A percentile compares a stretch with the other conserved stretches of the same genome.
phyloP scores from a whole-genome alignment of 1,284 basidiomycete species.

The Exobasidium rhododendri region DNA sequence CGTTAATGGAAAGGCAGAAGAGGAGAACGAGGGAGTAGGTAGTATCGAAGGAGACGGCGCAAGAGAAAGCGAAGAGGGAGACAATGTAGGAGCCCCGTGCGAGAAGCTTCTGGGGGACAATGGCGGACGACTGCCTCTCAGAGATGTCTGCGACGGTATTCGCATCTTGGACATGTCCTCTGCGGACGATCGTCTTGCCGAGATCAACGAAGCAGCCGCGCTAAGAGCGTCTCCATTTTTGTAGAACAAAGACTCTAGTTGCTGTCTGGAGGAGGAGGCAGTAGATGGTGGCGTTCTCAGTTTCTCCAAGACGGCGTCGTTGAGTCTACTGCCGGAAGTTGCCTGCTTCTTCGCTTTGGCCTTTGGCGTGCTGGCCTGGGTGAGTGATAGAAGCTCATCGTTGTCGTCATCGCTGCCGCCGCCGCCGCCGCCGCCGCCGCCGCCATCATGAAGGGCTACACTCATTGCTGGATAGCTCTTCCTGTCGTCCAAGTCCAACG shows the following conservation, averaged over 20 bases:
- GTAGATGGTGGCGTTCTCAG: not conserved
- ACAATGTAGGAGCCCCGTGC: not conserved
- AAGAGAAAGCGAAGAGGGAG: not conserved
- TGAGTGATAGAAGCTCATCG: not conserved
- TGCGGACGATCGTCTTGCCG: constrained; percentile 11
- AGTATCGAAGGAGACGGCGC: not conserved
- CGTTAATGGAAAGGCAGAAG: not conserved
- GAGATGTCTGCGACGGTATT: not conserved
- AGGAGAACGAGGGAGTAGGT: not conserved
- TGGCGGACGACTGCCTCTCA: not conserved
- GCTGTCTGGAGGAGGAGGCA: not conserved
- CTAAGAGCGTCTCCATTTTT: constrained; percentile 16
- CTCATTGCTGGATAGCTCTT: not conserved
- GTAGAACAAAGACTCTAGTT: not conserved
- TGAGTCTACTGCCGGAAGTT: not conserved
- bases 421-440: too few relatives aligned
- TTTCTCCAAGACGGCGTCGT: constrained; percentile 2
- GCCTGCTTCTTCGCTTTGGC: not conserved
- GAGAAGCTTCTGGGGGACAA: constrained; percentile 8
- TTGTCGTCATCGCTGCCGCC: not conserved
- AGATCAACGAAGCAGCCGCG: constrained; percentile 13
- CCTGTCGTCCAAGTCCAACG: not conserved
- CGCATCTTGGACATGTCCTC: not conserved
- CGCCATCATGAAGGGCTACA: not conserved
- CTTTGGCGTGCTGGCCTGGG: not conserved